A percentile compares a stretch with the other conserved stretches of the same genome.
Evolutionary conservation across 805 yeast genomes (phyloP).

Genomic region (Lachancea fermentati): DNA sequence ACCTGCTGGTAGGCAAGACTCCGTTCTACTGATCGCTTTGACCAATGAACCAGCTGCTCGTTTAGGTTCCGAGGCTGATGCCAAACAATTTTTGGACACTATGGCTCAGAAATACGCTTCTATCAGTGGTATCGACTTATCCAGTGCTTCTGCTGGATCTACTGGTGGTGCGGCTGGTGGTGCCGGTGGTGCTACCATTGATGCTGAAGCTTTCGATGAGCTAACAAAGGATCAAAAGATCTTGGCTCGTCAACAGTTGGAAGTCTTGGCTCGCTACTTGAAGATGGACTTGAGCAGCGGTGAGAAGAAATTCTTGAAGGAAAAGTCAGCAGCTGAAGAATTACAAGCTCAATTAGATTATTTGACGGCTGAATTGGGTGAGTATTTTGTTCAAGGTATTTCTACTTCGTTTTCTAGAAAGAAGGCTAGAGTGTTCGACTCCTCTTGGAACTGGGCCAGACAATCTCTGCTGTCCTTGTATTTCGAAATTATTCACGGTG

Average conservation of each 20-base stretch:
- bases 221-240: slow-evolving; percentile 44
- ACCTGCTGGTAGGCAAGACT: slow-evolving; percentile 90
- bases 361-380: slow-evolving; percentile 72
- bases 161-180: slow-evolving; percentile 47
- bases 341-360: slow-evolving; percentile 88
- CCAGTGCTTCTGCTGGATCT: slow-evolving; percentile 56
- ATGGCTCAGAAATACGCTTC: slow-evolving; percentile 83
- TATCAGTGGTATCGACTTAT: slow-evolving; percentile 67
- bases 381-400: slow-evolving; percentile 87
- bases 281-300: slow-evolving; percentile 89
- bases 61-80: slow-evolving; percentile 80
- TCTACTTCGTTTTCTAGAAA: slow-evolving; percentile 83
- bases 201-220: slow-evolving; percentile 89
- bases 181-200: slow-evolving; percentile 83
- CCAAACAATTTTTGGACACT: slow-evolving; percentile 81
- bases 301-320: slow-evolving; percentile 70
- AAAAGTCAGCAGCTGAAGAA: slow-evolving; percentile 73
- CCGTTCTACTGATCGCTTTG: slow-evolving; percentile 75
- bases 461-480: slow-evolving; percentile 93
- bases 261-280: slow-evolving; percentile 90
- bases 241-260: slow-evolving; percentile 55
- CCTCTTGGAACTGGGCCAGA: slow-evolving; percentile 99
- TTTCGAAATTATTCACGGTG: slow-evolving; percentile 94
- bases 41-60: slow-evolving; percentile 89
- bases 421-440: slow-evolving; percentile 94